Conservation (phyloP, 108 stramenopile species). For the Mediolabrus comicus region DNA sequence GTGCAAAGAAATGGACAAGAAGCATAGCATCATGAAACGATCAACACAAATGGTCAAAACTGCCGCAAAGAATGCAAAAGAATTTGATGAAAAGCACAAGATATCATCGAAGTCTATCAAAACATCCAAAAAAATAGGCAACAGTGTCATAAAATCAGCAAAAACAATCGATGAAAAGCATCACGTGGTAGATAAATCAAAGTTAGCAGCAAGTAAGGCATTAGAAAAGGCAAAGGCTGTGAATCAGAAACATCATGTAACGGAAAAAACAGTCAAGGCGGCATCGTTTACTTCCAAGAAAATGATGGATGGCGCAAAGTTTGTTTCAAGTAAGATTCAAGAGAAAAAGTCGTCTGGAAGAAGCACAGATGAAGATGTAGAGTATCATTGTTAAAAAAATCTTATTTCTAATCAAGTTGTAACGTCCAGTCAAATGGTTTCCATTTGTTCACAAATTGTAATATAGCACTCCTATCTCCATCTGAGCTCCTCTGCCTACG, state of each 20-base stretch:
- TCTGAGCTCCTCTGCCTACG: slow-evolving; percentile 45
- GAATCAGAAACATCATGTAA: slow-evolving; percentile 61
- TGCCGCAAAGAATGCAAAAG: slow-evolving; percentile 32
- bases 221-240: slow-evolving; percentile 48
- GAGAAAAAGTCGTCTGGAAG: slow-evolving; percentile 3
- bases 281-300: slow-evolving; percentile 17
- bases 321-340: neutral
- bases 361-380: too few relatives aligned
- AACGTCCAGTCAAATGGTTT: slow-evolving; percentile 57
- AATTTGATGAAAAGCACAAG: slow-evolving; percentile 61
- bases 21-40: slow-evolving; percentile 14
- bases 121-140: neutral
- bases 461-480: slow-evolving; percentile 46
- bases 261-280: slow-evolving; percentile 43
- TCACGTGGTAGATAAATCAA: slow-evolving; percentile 67
- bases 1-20: slow-evolving; percentile 40
- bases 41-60: slow-evolving; percentile 20
- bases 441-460: slow-evolving; percentile 62
- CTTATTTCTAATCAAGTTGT: slow-evolving; percentile 29
- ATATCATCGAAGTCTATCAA: slow-evolving; percentile 42
- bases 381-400: neutral
- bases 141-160: slow-evolving; percentile 6
- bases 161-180: slow-evolving; percentile 70
- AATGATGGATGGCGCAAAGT: neutral
- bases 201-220: slow-evolving; percentile 41